phyloP scores from a whole-genome alignment of 2,329 filamentous ascomycete genomes.

The Teratosphaeria nubilosa region DNA sequence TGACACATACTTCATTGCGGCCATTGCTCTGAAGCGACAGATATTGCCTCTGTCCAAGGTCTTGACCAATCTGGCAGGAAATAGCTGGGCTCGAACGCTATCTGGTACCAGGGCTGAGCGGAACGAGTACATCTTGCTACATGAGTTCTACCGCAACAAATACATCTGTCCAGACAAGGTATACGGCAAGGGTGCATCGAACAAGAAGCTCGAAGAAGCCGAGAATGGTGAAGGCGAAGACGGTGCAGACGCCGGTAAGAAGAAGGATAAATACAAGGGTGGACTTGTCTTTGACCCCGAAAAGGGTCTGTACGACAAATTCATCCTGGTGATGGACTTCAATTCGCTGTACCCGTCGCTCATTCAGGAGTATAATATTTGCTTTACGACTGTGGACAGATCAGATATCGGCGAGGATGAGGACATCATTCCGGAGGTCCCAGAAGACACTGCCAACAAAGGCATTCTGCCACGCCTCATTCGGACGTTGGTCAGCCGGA shows the following conservation, averaged over 20 bases:
- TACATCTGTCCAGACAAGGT: constrained; percentile 97
- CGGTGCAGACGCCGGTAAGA: constrained; percentile 60
- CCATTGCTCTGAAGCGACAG: constrained; percentile 78
- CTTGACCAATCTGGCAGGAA: constrained; percentile 89
- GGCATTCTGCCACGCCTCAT: constrained; percentile 88
- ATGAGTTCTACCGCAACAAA: constrained; percentile 93
- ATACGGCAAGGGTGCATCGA: constrained; percentile 52
- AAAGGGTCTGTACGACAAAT: constrained; percentile 95
- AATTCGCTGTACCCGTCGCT: constrained; percentile 98
- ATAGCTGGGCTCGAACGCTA: constrained; percentile 93
- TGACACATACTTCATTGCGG: constrained; percentile 92
- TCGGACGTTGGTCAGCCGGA: constrained; percentile 76
- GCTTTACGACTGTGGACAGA: constrained; percentile 93
- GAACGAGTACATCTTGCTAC: constrained; percentile 97
- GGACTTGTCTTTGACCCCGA: constrained; percentile 97
- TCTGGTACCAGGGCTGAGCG: constrained; percentile 93
- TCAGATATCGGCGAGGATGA: constrained; percentile 64
- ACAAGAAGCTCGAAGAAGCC: constrained; percentile 65
- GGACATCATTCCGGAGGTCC: constrained; percentile 81
- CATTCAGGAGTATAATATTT: constrained; percentile 99
- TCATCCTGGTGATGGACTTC: constrained; percentile 99
- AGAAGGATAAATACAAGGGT: constrained; percentile 99
- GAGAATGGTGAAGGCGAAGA: constrained; percentile 57
- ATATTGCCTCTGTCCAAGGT: constrained; percentile 91
- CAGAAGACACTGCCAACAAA: constrained; percentile 58